Evolutionary conservation across 352 stramenopile species (phyloP).

Genomic region (Globisporangium cederbergense): DNA sequence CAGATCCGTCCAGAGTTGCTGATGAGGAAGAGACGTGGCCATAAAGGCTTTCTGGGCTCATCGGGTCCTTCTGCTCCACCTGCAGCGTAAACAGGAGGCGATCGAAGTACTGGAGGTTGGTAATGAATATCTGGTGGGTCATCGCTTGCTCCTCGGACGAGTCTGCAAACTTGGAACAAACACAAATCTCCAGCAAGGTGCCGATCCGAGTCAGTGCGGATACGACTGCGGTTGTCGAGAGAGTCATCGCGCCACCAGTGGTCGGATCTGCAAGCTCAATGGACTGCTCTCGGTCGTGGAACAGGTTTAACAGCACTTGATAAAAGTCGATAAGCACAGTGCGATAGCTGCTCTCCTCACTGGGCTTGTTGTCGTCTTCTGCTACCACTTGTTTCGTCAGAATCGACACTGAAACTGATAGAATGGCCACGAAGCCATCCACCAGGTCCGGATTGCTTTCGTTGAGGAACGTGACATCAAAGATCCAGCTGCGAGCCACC

Average conservation of each 20-base stretch:
- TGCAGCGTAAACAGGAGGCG: slow-evolving; percentile 48
- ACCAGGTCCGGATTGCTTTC: slow-evolving; percentile 23
- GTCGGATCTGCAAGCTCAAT: slow-evolving; percentile 33
- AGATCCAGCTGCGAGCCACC: slow-evolving; percentile 44
- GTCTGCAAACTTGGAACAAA: slow-evolving; percentile 8
- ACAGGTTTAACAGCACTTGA: slow-evolving; percentile 27
- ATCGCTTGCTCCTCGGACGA: background rate
- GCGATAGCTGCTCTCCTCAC: slow-evolving; percentile 6
- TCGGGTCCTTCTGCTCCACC: slow-evolving; percentile 11
- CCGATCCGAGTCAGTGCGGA: slow-evolving; percentile 25
- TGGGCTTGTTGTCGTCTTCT: slow-evolving; percentile 1
- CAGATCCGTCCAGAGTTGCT: background rate
- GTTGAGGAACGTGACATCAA: slow-evolving; percentile 53
- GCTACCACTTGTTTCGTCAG: slow-evolving; percentile 18
- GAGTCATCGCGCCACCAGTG: slow-evolving; percentile 28
- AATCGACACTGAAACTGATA: slow-evolving; percentile 21
- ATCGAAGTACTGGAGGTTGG: slow-evolving; percentile 45
- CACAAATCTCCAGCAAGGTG: slow-evolving; percentile 24
- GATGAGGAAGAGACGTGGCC: background rate
- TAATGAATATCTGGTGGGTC: slow-evolving; percentile 21
- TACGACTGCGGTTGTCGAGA: slow-evolving; percentile 21
- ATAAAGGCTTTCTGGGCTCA: background rate
- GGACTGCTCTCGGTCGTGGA: slow-evolving; percentile 33
- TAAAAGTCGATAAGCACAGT: slow-evolving; percentile 23
- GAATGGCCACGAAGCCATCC: slow-evolving; percentile 27